phyloP scores from a whole-genome alignment of 805 yeast species.

The Clavispora carvajalis region DNA sequence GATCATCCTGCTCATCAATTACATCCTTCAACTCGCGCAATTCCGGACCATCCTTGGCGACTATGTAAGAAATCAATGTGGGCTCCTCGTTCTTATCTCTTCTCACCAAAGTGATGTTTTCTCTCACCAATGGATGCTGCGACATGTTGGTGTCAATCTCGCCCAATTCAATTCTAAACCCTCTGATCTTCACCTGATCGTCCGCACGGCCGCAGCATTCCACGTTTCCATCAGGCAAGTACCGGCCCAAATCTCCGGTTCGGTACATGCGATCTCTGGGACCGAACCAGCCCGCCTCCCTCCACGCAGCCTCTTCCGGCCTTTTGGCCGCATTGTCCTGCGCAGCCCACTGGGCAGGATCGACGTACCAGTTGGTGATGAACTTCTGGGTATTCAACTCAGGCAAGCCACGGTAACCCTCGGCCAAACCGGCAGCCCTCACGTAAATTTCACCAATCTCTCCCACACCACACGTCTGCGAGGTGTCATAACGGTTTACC shows the following conservation, averaged over 20 bases:
- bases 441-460: slow-evolving; percentile 98
- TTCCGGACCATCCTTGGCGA: slow-evolving; percentile 56
- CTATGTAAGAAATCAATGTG: slow-evolving; percentile 83
- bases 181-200: slow-evolving; percentile 97
- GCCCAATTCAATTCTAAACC: slow-evolving; percentile 96
- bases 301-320: slow-evolving; percentile 52
- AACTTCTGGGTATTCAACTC: slow-evolving; percentile 86
- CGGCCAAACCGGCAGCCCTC: slow-evolving; percentile 96
- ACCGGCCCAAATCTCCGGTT: slow-evolving; percentile 96
- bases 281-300: slow-evolving; percentile 74
- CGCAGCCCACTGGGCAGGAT: slow-evolving; percentile 55
- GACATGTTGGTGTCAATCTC: slow-evolving; percentile 97
- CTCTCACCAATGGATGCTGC: slow-evolving; percentile 88
- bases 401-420: slow-evolving; percentile 90
- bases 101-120: slow-evolving; percentile 86
- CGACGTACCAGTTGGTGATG: slow-evolving; percentile 85
- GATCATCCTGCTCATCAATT: slow-evolving; percentile 43
- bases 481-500: slow-evolving; percentile 82
- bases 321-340: slow-evolving; percentile 44
- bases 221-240: slow-evolving; percentile 93
- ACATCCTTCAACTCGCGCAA: slow-evolving; percentile 46
- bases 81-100: slow-evolving; percentile 93
- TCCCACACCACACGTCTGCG: slow-evolving; percentile 95
- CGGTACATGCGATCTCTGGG: slow-evolving; percentile 95
- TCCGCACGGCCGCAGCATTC: slow-evolving; percentile 99